Percentiles rank a stretch among this genome's conserved stretches.
These are phyloP conservation scores for Neurospora tetraspora DNA, from an alignment of 495 filamentous ascomycete genomes.

Conservation along the genomic window DNA sequence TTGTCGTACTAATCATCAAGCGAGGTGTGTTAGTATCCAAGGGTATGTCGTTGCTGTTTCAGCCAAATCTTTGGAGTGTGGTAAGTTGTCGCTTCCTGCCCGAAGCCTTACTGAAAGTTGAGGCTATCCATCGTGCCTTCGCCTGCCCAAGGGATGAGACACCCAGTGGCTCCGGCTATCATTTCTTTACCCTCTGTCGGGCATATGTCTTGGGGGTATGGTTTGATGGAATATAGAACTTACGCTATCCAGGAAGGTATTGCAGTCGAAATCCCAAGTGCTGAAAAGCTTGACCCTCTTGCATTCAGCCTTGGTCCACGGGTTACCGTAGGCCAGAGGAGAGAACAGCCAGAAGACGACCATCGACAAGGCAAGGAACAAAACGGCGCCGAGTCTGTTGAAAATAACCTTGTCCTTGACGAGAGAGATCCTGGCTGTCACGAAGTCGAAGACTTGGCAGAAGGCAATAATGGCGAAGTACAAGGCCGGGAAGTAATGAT, in stretches of 20 bases:
- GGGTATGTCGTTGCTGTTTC: neutral
- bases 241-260: slow-evolving; percentile 80
- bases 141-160: neutral
- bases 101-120: neutral
- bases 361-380: slow-evolving; percentile 61
- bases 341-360: slow-evolving; percentile 76
- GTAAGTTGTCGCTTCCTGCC: neutral
- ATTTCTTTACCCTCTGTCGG: slow-evolving; percentile 13
- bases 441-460: slow-evolving; percentile 82
- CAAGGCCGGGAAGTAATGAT: slow-evolving; percentile 84
- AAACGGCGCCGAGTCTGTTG: slow-evolving; percentile 57
- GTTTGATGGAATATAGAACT: slow-evolving; percentile 36
- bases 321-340: slow-evolving; percentile 84
- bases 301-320: slow-evolving; percentile 85
- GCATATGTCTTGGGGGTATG: slow-evolving; percentile 24
- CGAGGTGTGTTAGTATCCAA: slow-evolving; percentile 10
- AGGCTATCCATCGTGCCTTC: neutral
- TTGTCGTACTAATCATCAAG: slow-evolving; percentile 30
- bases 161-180: neutral
- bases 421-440: slow-evolving; percentile 54
- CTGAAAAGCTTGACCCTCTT: slow-evolving; percentile 75
- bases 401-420: slow-evolving; percentile 60
- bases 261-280: slow-evolving; percentile 96
- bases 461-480: slow-evolving; percentile 88
- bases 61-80: neutral